Percentiles rank a stretch among this genome's conserved stretches.
These are phyloP conservation scores for Handroanthus guayacan DNA, from an alignment of 257 asterid species.

Conservation along the genomic window DNA sequence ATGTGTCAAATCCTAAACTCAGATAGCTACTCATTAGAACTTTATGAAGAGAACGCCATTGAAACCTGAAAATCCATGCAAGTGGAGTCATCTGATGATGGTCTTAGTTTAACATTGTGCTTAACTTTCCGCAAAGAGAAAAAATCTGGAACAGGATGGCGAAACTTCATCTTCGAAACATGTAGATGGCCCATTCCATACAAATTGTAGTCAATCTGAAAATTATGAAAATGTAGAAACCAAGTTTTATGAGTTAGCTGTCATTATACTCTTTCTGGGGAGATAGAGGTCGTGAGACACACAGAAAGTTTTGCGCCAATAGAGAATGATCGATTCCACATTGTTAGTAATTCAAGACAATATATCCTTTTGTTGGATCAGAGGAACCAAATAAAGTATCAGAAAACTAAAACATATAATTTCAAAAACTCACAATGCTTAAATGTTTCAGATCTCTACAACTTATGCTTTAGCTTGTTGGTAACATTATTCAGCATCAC, in stretches of 20 bases:
- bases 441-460: slow-evolving; percentile 4
- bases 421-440: background rate
- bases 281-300: background rate
- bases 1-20: slow-evolving; percentile 31
- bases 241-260: slow-evolving; percentile 16
- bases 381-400: slow-evolving; percentile 21
- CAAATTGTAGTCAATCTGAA: slow-evolving; percentile 89
- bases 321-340: slow-evolving; percentile 26
- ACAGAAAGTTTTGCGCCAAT: slow-evolving; percentile 1
- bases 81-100: slow-evolving; percentile 41
- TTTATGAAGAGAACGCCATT: slow-evolving; percentile 33
- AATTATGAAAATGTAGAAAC: slow-evolving; percentile 31
- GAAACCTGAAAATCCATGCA: slow-evolving; percentile 57
- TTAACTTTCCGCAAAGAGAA: slow-evolving; percentile 49
- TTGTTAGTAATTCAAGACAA: background rate
- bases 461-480: slow-evolving; percentile 3
- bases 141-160: slow-evolving; percentile 82
- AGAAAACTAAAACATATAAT: slow-evolving; percentile 1
- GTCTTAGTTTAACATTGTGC: slow-evolving; percentile 41
- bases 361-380: background rate
- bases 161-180: slow-evolving; percentile 80
- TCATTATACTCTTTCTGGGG: slow-evolving; percentile 23
- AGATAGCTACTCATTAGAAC: slow-evolving; percentile 25
- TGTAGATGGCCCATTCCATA: slow-evolving; percentile 97
- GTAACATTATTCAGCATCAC: slow-evolving; percentile 4